These are phyloP conservation scores for Thermomyces lanuginosus DNA, from an alignment of 2,329 filamentous ascomycete genomes.

Conservation along the genomic window DNA sequence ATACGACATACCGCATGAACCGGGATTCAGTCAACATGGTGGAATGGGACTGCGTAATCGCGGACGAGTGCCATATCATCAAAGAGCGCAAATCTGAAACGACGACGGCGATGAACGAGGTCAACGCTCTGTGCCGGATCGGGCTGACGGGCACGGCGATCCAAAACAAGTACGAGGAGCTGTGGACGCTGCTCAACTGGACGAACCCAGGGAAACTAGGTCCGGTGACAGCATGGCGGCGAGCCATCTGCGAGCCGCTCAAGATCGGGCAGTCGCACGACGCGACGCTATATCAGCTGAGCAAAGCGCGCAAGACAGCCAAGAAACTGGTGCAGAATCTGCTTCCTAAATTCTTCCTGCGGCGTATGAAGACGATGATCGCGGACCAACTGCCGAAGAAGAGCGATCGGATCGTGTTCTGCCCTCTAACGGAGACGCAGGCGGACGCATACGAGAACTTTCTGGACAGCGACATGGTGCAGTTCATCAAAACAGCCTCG, in stretches of 20 bases:
- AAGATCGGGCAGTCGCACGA: constrained; percentile 84
- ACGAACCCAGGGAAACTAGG: constrained; percentile 66
- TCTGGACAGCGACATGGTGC: constrained; percentile 53
- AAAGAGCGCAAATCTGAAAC: constrained; percentile 65
- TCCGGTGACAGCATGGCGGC: constrained; percentile 58
- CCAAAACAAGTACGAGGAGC: constrained; percentile 92
- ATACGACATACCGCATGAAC: constrained; percentile 68
- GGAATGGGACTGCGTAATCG: constrained; percentile 84
- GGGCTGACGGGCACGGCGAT: constrained; percentile 91
- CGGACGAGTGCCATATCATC: constrained; percentile 82
- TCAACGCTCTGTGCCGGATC: constrained; percentile 84
- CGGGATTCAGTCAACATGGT: constrained; percentile 65
- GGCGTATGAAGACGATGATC: constrained; percentile 84
- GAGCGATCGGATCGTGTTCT: constrained; percentile 87
- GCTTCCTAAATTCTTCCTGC: constrained; percentile 74
- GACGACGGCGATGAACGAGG: constrained; percentile 70
- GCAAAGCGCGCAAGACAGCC: constrained; percentile 63
- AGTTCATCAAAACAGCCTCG: constrained; percentile 50
- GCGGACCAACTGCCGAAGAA: constrained; percentile 89
- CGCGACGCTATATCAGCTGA: constrained; percentile 68
- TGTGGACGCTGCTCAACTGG: constrained; percentile 95
- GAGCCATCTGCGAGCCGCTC: constrained; percentile 60
- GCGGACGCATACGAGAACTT: constrained; percentile 68
- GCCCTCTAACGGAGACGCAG: constrained; percentile 70
- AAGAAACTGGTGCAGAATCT: constrained; percentile 73